Evolutionary conservation across 805 yeast species (phyloP), one percentile per base, ranked within the genome.

Genomic region (Candida golubevii): DNA sequence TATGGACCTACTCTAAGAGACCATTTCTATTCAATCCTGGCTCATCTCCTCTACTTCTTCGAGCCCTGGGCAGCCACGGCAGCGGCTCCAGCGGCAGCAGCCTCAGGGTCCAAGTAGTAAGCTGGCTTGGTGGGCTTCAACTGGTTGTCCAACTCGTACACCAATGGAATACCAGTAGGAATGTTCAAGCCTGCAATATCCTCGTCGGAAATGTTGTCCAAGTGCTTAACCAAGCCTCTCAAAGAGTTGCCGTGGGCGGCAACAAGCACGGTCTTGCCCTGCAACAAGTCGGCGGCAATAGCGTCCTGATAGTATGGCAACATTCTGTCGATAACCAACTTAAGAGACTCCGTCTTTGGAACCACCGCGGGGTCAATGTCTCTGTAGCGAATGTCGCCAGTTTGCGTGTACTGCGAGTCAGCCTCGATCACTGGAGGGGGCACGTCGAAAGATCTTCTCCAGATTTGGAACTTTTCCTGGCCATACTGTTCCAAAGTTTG

Each of bases 61-160:
- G 68, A 56, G 35, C 98, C 98, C 78, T 90, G 98, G 61, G 88
- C 88, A 61, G 97, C 98, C 60, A 90, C 98, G 49, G 97, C 97
- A 65, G 97, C 97, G 56, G 97, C 98, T 79, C 98, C 98, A 45
- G 97, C 97, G 55, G 90, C 96, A 63, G 98, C 98, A 63, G 97
- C 98, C 77, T 88, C 97, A 63, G 98, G 98, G 76, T 90, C 98
- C 74, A 90, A 84, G 83, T 90, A 90, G 81, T 90, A 88, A 60
- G 95, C 82, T 58, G 88, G 85, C 83, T 89, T 89, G 66, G 83
- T 76, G 74, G 97, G 97, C 74, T 81, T 80, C 74, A 90, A 82
- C 63, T 79, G 65, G 43, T 78, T 85, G 68, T 90, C 97, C 65
- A 90, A 82, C 76, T 91, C 97, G 76, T 86, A 91, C 52, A 91